A percentile compares a stretch with the other conserved stretches of the same genome.
Conservation (phyloP, 345 rosid genomes). For the Salix brachista region DNA sequence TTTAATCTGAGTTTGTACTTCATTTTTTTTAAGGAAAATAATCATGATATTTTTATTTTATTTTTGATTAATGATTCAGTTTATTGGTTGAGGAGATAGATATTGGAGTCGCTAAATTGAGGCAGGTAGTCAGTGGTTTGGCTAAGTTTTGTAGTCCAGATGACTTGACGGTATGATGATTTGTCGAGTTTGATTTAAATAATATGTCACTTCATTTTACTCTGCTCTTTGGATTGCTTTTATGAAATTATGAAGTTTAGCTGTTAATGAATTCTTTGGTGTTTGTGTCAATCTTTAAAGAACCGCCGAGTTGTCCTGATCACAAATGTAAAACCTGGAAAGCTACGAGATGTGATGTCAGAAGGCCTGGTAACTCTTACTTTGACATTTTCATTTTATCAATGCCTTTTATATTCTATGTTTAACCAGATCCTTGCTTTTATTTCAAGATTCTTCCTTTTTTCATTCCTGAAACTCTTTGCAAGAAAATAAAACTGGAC, state of each 20-base stretch:
- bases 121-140: slow-evolving; percentile 98
- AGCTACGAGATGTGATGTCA: slow-evolving; percentile 83
- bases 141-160: slow-evolving; percentile 86
- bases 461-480: neutral
- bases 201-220: neutral
- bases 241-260: slow-evolving; percentile 13
- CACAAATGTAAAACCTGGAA: slow-evolving; percentile 97
- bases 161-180: slow-evolving; percentile 57
- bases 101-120: slow-evolving; percentile 74
- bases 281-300: slow-evolving; percentile 42
- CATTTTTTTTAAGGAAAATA: neutral
- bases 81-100: slow-evolving; percentile 96
- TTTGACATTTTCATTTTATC: neutral
- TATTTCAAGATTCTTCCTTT: neutral
- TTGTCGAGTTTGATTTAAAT: slow-evolving; percentile 5
- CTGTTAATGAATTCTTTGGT: slow-evolving; percentile 12
- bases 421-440: neutral
- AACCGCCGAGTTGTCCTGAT: slow-evolving; percentile 73
- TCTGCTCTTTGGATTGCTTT: neutral
- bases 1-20: neutral
- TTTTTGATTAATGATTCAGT: slow-evolving; percentile 41
- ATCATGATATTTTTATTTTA: neutral
- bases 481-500: neutral
- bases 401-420: neutral
- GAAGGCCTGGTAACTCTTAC: slow-evolving; percentile 83